These are phyloP conservation scores for Lentinula detonsa DNA, from an alignment of 768 basidiomycete genomes.

Conservation along the genomic window DNA sequence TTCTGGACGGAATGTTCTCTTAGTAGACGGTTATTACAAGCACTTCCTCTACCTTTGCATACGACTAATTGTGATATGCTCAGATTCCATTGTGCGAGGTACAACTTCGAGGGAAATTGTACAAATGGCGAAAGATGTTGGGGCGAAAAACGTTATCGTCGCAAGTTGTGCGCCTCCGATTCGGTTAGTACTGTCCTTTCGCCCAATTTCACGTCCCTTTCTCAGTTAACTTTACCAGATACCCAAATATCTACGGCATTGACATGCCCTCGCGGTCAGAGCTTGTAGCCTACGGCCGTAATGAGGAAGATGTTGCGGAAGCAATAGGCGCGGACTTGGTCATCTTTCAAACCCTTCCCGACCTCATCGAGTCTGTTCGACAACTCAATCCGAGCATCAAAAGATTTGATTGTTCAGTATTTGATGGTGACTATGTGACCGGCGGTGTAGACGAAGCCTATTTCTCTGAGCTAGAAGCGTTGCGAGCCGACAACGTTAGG, in stretches of 20 bases:
- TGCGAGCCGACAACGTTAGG: constrained; percentile 82
- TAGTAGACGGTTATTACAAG: constrained; percentile 78
- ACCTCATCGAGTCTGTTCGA: constrained; percentile 81
- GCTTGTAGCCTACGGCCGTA: constrained; percentile 81
- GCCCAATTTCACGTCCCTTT: not conserved
- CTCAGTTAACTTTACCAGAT: constrained; percentile 29
- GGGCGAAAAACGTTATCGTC: constrained; percentile 92
- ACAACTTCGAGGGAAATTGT: constrained; percentile 99
- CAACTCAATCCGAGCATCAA: constrained; percentile 75
- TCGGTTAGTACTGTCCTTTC: constrained; percentile 38
- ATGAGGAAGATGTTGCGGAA: constrained; percentile 62
- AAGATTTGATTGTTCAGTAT: constrained; percentile 94
- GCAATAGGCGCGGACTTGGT: constrained; percentile 93
- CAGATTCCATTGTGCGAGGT: constrained; percentile 97
- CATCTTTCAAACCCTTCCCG: constrained; percentile 89
- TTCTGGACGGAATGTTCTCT: constrained; percentile 81
- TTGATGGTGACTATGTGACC: constrained; percentile 95
- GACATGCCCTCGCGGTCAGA: constrained; percentile 98
- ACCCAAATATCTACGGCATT: constrained; percentile 96
- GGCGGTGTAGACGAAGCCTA: constrained; percentile 87
- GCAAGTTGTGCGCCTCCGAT: constrained; percentile 98
- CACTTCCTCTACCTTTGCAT: not conserved
- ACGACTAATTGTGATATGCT: not conserved
- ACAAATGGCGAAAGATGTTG: constrained; percentile 99
- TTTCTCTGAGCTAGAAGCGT: constrained; percentile 62